Evolutionary conservation across 805 yeast genomes (phyloP).

Genomic region (Candida insectorum): DNA sequence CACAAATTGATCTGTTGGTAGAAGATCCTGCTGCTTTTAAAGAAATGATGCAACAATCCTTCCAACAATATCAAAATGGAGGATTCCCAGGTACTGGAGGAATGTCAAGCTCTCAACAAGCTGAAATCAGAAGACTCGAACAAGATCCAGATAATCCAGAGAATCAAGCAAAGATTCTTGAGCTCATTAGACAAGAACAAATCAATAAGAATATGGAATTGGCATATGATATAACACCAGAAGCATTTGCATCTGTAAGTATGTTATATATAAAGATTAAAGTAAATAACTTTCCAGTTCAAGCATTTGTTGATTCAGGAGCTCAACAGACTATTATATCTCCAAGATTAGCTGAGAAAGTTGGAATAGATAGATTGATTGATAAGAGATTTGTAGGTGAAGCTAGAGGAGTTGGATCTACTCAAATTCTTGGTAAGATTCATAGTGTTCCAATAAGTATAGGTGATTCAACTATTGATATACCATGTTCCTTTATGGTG

Average conservation of each 20-base stretch:
- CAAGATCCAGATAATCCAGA: slow-evolving; percentile 70
- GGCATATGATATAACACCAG: slow-evolving; percentile 89
- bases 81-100: background rate
- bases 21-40: slow-evolving; percentile 49
- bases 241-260: slow-evolving; percentile 73
- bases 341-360: slow-evolving; percentile 67
- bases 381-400: slow-evolving; percentile 79
- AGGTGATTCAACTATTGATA: slow-evolving; percentile 45
- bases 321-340: slow-evolving; percentile 88
- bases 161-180: slow-evolving; percentile 61
- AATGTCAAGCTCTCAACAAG: slow-evolving; percentile 21
- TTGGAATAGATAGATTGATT: slow-evolving; percentile 67
- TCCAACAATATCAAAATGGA: slow-evolving; percentile 26
- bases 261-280: slow-evolving; percentile 81
- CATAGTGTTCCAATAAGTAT: slow-evolving; percentile 86
- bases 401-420: slow-evolving; percentile 88
- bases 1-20: slow-evolving; percentile 45
- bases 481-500: slow-evolving; percentile 39
- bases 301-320: slow-evolving; percentile 96
- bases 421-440: slow-evolving; percentile 74
- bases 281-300: slow-evolving; percentile 76
- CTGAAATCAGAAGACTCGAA: slow-evolving; percentile 55
- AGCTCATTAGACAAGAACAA: slow-evolving; percentile 63
- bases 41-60: slow-evolving; percentile 29
- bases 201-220: slow-evolving; percentile 75